Conservation (phyloP, 179 eudicot species). For the Nepenthes alata region DNA sequence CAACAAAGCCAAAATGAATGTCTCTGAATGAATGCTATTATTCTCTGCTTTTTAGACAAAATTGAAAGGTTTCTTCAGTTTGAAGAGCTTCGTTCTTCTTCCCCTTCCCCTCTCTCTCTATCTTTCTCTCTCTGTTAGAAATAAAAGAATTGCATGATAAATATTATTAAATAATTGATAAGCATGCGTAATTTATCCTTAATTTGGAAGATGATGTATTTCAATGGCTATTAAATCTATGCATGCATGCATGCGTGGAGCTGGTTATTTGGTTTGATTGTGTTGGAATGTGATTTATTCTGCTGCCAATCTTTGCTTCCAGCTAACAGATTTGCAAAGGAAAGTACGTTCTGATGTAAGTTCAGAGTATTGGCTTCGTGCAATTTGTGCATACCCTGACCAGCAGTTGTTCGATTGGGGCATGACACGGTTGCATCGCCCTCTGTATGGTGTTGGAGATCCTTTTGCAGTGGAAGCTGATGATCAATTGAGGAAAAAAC, state of each 20-base stretch:
- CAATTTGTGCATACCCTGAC: constrained; percentile 66
- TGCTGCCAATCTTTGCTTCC: constrained; percentile 9
- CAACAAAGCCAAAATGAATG: too few relatives aligned
- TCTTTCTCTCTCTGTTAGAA: too few relatives aligned
- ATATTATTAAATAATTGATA: neutral
- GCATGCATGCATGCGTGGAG: neutral
- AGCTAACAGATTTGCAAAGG: constrained; percentile 74
- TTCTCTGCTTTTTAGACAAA: too few relatives aligned
- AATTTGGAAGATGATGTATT: neutral
- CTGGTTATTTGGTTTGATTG: neutral
- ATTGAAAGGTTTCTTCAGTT: too few relatives aligned
- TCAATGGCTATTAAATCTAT: neutral
- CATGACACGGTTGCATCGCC: constrained; percentile 67
- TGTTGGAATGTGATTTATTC: neutral
- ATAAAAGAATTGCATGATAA: neutral
- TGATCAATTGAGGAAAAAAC: constrained; percentile 76
- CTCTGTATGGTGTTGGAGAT: constrained; percentile 81
- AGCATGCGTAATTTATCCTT: neutral
- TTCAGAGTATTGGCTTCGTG: constrained; percentile 81
- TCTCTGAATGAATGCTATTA: too few relatives aligned
- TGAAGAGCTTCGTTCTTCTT: too few relatives aligned
- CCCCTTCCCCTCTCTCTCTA: too few relatives aligned
- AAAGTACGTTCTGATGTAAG: constrained; percentile 82
- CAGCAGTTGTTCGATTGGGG: constrained; percentile 95
- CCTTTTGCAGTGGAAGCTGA: constrained; percentile 72